A percentile compares a stretch with the other conserved stretches of the same genome.
Conservation (phyloP, 1,139 yeast genomes). For the Diutina scorzettiae region DNA sequence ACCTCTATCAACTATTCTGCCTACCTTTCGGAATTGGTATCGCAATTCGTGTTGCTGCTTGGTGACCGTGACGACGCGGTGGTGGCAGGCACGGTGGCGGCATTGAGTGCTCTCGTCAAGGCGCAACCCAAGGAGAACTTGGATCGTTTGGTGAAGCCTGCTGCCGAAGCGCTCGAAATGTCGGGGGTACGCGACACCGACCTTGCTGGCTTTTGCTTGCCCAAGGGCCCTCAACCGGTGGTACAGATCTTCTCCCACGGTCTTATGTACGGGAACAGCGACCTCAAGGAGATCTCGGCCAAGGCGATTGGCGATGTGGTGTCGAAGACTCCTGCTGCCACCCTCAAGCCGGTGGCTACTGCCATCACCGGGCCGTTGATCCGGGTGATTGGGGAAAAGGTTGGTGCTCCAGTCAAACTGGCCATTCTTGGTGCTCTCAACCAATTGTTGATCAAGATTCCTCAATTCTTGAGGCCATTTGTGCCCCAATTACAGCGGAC, state of each 20-base stretch:
- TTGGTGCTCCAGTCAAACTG: constrained; percentile 79
- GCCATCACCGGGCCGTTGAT: constrained; percentile 94
- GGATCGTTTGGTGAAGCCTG: constrained; percentile 67
- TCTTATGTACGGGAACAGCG: constrained; percentile 82
- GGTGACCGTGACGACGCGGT: constrained; percentile 59
- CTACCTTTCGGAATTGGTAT: constrained; percentile 66
- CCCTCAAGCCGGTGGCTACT: constrained; percentile 81
- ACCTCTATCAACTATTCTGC: constrained; percentile 61
- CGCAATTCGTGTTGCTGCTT: constrained; percentile 57
- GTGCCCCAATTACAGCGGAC: constrained; percentile 97
- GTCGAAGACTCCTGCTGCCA: constrained; percentile 72
- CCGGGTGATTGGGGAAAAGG: constrained; percentile 96
- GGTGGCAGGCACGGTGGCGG: constrained; percentile 58
- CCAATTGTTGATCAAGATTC: constrained; percentile 67
- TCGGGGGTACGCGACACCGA: constrained; percentile 58
- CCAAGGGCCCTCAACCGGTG: constrained; percentile 81
- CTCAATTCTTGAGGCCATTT: constrained; percentile 87
- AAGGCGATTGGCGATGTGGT: constrained; percentile 82
- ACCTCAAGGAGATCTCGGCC: constrained; percentile 79
- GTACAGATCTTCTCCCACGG: constrained; percentile 92
- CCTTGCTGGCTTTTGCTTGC: constrained; percentile 63
- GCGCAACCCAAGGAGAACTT: constrained; percentile 59
- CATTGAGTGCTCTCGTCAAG: constrained; percentile 55
- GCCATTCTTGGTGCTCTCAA: constrained; percentile 82
- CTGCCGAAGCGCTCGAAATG: constrained; percentile 57